Base-by-base conservation (phyloP, 768 basidiomycete species). In the Nidularia pulvinata region DNA sequence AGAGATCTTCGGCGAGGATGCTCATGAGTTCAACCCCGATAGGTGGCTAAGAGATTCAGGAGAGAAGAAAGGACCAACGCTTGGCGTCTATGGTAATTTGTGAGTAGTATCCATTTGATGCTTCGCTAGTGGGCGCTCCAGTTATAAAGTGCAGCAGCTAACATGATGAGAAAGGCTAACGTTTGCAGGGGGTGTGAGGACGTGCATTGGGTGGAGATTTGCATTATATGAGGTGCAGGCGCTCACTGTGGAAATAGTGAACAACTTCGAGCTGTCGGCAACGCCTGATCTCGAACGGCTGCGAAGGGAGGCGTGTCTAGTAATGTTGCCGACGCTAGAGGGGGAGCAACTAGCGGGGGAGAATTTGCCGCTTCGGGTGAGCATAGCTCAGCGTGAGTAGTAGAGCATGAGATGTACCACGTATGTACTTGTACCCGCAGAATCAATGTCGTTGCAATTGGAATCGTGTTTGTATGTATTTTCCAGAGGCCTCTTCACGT, bases 1-100 rank as follows among this genome's bases (percentile, higher is more conserved):
- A 43, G 73, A 74, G 16, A 62, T 83, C 13, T 87, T 84, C 68
- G 85, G 85, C 3, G 71, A 75, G n/a, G 81, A 85, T 58, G 80
- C 84, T 2, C 59, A 80, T 49, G 60, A 65, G 16, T 87, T 79
- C 63, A 77, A 80, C 46, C 83, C 82, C 3, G 79, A 81, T 48
- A 69, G 85, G 52, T 87, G 84, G 84, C 57, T 83, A n/a, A 64
- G 57, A 55, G 62, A 63, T 13, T 57, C 64, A 5, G 64, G 63
- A 2, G 62, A 69, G 53, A 77, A 69, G 60, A 77, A 70, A 51
- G 71, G 66, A 14, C 69, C 71, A 3, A 70, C 69, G 6, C 61
- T 80, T 3, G 77, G 77, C 4, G 77, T 80, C 7, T 79, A 75
- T 55, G 72, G 72, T 10, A 80, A 81, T 61, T 58, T 77, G 81